Evolutionary conservation across 306 rosid species (phyloP).

Genomic region (Gillenia trifoliata): DNA sequence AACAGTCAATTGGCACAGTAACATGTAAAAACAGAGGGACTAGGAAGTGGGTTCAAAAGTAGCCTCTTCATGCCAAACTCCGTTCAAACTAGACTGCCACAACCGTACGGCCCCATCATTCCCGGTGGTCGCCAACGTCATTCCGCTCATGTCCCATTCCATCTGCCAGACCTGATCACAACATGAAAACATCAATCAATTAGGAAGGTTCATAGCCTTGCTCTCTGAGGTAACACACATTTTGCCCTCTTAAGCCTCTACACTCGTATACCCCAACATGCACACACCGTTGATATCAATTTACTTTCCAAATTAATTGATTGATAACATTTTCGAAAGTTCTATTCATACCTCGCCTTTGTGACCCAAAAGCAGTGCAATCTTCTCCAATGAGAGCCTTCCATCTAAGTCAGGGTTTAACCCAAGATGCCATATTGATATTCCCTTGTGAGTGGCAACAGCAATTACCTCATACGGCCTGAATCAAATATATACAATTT

Average conservation of each 20-base stretch:
- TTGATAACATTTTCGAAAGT: background rate
- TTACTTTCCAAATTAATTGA: background rate
- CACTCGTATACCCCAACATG: background rate
- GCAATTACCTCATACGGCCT: conserved; percentile 83
- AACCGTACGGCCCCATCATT: conserved; percentile 67
- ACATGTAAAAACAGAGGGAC: background rate
- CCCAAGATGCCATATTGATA: conserved; percentile 86
- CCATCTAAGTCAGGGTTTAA: conserved; percentile 63
- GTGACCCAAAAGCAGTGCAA: conserved; percentile 66
- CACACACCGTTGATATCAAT: background rate
- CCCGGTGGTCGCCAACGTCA: conserved; percentile 90
- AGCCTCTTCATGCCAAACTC: conserved; percentile 87
- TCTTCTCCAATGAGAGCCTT: conserved; percentile 68
- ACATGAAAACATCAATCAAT: conserved; percentile 3
- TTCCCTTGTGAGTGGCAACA: conserved; percentile 67
- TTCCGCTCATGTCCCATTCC: conserved; percentile 99
- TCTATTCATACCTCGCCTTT: conserved; percentile 56
- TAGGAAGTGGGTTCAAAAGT: conserved; percentile 66
- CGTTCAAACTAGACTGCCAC: conserved; percentile 88
- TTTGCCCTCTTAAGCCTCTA: no score
- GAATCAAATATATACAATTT: conserved; percentile 19
- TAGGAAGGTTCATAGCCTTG: background rate
- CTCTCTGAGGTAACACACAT: background rate
- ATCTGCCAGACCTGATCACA: conserved; percentile 77
- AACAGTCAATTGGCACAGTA: background rate